phyloP scores from a whole-genome alignment of 768 basidiomycete genomes.

The Lyophyllum atratum region DNA sequence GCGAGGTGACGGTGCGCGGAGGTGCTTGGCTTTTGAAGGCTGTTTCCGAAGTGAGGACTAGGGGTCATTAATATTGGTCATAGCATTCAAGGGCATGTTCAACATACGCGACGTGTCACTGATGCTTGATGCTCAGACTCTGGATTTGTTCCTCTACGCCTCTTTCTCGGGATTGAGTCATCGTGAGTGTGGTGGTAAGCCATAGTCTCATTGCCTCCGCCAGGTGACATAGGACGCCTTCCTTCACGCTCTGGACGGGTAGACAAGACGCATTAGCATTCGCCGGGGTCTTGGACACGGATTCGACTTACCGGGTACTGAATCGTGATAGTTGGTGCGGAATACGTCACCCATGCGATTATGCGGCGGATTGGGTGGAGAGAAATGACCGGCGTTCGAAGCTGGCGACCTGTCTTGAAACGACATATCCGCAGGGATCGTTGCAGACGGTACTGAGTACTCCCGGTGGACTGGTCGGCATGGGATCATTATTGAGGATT shows the following conservation, averaged over 20 bases:
- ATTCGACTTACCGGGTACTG: conserved; percentile 9
- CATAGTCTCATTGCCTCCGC: conserved; percentile 37
- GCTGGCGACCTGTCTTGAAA: conserved; percentile 18
- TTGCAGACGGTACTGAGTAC: conserved; percentile 28
- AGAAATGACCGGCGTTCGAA: conserved; percentile 23
- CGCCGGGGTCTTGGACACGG: background rate
- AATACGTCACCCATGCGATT: conserved; percentile 4
- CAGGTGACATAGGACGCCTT: conserved; percentile 37
- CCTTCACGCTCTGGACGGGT: conserved; percentile 26
- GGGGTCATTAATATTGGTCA: background rate
- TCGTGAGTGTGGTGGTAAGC: conserved; percentile 26
- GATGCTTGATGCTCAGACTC: conserved; percentile 57
- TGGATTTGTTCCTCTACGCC: conserved; percentile 47
- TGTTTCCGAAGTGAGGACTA: conserved; percentile 46
- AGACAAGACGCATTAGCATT: background rate
- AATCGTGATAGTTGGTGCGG: conserved; percentile 9
- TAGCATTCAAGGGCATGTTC: background rate
- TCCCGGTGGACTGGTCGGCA: conserved; percentile 36
- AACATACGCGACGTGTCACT: conserved; percentile 54
- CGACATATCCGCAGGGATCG: conserved; percentile 19
- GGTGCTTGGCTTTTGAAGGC: conserved; percentile 38
- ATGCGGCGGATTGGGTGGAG: conserved; percentile 16
- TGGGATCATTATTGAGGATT: conserved; percentile 78
- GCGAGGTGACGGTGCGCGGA: conserved; percentile 28
- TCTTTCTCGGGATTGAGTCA: conserved; percentile 42